phyloP scores from a whole-genome alignment of 495 filamentous ascomycete genomes.

The Aspergillus ellipticus region DNA sequence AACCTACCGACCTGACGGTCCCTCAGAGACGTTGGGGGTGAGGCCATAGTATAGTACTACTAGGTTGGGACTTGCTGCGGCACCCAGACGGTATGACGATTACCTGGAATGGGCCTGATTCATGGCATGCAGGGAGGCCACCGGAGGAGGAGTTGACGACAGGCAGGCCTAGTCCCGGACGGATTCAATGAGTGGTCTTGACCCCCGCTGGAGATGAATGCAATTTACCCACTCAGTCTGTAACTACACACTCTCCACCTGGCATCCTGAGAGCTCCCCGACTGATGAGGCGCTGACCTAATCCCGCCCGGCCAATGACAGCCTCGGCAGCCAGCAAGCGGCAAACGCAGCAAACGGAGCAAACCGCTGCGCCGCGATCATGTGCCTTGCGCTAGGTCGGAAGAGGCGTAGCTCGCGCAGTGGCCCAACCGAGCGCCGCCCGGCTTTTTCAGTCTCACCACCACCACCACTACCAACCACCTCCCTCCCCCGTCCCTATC shows the following conservation, averaged over 20 bases:
- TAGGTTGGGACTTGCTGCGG: constrained; percentile 6
- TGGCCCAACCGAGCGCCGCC: constrained; percentile 14
- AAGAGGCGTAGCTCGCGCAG: constrained; percentile 2
- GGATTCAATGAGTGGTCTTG: background rate
- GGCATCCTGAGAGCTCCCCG: constrained; percentile 22
- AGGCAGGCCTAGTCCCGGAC: too few relatives aligned
- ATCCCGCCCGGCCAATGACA: constrained; percentile 5
- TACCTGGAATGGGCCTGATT: constrained; percentile 17
- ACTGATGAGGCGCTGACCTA: constrained; percentile 16
- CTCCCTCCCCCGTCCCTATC: constrained; percentile 19
- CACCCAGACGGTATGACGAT: constrained; percentile 8
- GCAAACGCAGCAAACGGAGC: constrained; percentile 8
- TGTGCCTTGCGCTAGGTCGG: constrained; percentile 10
- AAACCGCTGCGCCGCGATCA: constrained; percentile 4
- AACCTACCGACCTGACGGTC: constrained; percentile 93
- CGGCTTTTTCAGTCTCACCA: constrained; percentile 18
- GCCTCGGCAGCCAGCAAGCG: constrained; percentile 7
- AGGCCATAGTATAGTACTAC: constrained; percentile 76
- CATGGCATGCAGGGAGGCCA: constrained; percentile 18
- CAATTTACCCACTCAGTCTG: background rate
- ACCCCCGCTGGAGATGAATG: background rate
- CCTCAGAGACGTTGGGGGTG: constrained; percentile 72
- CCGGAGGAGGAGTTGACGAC: background rate
- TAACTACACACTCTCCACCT: constrained; percentile 16
- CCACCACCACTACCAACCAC: constrained; percentile 23